phyloP scores from a whole-genome alignment of 805 yeast genomes.

The Metschnikowia aberdeeniae region DNA sequence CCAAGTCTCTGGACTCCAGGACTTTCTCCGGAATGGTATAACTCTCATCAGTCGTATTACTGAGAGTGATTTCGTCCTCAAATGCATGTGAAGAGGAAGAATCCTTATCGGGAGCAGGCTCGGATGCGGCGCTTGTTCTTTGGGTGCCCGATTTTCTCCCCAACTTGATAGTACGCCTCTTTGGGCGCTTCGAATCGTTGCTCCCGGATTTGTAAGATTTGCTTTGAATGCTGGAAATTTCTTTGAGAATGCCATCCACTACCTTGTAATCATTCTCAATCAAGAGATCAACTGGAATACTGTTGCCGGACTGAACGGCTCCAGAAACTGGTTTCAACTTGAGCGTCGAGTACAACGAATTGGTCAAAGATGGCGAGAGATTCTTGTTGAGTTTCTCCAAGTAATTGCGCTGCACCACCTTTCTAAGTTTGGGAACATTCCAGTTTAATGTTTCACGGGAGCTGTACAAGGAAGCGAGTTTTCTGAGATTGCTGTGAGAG shows the following conservation, averaged over 20 bases:
- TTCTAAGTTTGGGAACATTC: conserved; percentile 53
- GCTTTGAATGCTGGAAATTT: conserved; percentile 45
- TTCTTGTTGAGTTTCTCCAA: conserved; percentile 40
- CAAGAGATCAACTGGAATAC: conserved; percentile 39
- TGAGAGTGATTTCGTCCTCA: background rate
- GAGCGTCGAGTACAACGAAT: conserved; percentile 33
- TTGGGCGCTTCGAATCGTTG: conserved; percentile 31
- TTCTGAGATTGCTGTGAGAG: conserved; percentile 48
- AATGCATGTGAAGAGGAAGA: background rate
- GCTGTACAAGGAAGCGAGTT: conserved; percentile 45
- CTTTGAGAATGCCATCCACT: conserved; percentile 35
- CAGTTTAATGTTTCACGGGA: conserved; percentile 81
- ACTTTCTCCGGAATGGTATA: background rate
- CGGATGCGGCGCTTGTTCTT: background rate
- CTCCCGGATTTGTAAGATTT: conserved; percentile 32
- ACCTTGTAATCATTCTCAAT: conserved; percentile 23
- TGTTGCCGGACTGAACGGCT: conserved; percentile 22
- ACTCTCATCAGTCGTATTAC: background rate
- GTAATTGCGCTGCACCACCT: conserved; percentile 55
- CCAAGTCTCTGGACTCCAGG: background rate
- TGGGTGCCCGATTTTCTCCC: conserved; percentile 6
- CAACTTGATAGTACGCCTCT: conserved; percentile 40
- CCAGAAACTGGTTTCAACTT: conserved; percentile 26
- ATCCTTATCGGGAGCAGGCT: background rate
- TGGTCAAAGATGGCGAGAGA: conserved; percentile 33